Conservation (phyloP, 2,329 filamentous ascomycete species). For the Pyrenochaeta sp. region DNA sequence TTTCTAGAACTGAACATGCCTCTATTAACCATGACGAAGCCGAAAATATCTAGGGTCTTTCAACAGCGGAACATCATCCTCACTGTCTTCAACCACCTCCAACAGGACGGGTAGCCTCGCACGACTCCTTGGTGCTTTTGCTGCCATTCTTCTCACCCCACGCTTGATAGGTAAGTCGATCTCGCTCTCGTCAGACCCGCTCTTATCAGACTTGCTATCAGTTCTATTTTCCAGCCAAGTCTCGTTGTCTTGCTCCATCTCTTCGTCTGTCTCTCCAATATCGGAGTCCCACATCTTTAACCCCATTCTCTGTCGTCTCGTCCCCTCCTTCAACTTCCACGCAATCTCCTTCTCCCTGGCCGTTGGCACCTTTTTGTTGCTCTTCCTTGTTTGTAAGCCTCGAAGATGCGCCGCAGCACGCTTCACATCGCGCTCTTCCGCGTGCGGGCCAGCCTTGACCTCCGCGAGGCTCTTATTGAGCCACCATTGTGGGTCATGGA, state of each 20-base stretch:
- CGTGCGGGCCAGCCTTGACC: conserved; percentile 19
- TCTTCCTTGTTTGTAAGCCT: conserved; percentile 5
- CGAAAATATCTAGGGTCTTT: no score
- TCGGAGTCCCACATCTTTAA: conserved; percentile 3
- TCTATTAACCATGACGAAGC: no score
- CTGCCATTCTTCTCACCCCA: not conserved
- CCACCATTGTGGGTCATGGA: conserved; percentile 23
- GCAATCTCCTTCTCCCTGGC: conserved; percentile 5
- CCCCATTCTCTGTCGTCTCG: conserved; percentile 7
- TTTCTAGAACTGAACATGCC: no score
- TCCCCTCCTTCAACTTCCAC: conserved; percentile 16
- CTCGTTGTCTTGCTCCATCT: not conserved
- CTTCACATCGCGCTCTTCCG: conserved; percentile 7
- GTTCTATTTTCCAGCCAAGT: not conserved
- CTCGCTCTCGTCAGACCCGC: not conserved
- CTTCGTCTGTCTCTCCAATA: not conserved
- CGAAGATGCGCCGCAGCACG: not conserved
- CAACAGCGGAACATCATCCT: not conserved
- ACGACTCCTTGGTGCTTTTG: not conserved
- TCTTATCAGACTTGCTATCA: not conserved
- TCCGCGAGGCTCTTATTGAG: conserved; percentile 8
- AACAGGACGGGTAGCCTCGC: not conserved
- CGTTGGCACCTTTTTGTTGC: not conserved
- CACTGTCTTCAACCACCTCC: not conserved
- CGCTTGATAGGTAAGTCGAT: not conserved